Conservation (phyloP, 345 rosid genomes). For the Eucalyptus sp. region DNA sequence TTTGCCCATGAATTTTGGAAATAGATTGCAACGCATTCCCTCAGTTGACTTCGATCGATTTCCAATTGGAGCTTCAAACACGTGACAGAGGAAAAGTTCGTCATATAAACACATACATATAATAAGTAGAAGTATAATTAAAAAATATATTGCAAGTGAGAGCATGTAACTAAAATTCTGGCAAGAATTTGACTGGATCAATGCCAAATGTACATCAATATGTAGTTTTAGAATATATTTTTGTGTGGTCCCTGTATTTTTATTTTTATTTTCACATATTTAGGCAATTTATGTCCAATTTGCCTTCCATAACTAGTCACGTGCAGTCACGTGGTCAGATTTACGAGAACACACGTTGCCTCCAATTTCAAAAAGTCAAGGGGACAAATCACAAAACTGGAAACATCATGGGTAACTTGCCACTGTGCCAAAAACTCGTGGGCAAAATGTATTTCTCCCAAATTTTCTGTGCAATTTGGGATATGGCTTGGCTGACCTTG, state of each 20-base stretch:
- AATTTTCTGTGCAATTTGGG: neutral
- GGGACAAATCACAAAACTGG: neutral
- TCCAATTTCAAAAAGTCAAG: neutral
- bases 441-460: neutral
- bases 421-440: neutral
- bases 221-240: neutral
- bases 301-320: neutral
- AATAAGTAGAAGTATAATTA: neutral
- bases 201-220: neutral
- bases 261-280: neutral
- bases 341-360: rapidly evolving
- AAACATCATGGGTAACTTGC: neutral
- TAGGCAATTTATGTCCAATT: neutral
- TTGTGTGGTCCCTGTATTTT: neutral
- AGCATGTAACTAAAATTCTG: neutral
- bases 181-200: neutral
- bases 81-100: too few species aligned
- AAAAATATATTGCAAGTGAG: neutral
- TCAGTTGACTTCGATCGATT: too few species aligned
- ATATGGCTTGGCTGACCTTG: neutral
- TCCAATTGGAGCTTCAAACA: too few species aligned
- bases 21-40: too few species aligned
- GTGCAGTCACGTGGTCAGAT: neutral
- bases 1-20: too few species aligned
- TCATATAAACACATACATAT: too few species aligned